These are phyloP conservation scores for Myrmaecium sp. DNA, from an alignment of 2,329 filamentous ascomycete species.

Conservation along the genomic window DNA sequence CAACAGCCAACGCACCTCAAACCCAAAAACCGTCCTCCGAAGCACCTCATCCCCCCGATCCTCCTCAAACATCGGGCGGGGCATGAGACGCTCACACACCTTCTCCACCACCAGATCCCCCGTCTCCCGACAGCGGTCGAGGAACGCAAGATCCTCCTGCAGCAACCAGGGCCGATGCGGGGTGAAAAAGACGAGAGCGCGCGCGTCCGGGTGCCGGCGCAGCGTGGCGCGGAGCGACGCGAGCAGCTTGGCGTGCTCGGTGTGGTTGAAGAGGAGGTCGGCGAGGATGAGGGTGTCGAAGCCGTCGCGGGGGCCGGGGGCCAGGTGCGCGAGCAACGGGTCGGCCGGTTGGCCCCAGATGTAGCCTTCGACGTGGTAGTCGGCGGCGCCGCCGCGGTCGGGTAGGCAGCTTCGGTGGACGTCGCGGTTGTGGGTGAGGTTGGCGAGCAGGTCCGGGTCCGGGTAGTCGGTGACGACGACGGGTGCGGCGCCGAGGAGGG, in stretches of 20 bases:
- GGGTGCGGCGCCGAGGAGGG: conserved; percentile 46
- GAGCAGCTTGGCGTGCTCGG: conserved; percentile 65
- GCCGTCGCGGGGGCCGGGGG: conserved; percentile 12
- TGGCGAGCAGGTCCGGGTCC: conserved; percentile 65
- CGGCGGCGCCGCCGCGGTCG: conserved; percentile 8
- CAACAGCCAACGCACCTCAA: conserved; percentile 58
- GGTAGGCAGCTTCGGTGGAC: background rate
- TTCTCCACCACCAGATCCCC: conserved; percentile 62
- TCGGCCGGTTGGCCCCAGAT: conserved; percentile 60
- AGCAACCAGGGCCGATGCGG: conserved; percentile 84
- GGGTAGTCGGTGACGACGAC: conserved; percentile 80
- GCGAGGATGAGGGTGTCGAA: conserved; percentile 79
- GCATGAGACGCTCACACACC: conserved; percentile 66
- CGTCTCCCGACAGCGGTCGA: conserved; percentile 49
- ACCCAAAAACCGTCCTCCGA: conserved; percentile 68
- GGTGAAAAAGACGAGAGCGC: conserved; percentile 81
- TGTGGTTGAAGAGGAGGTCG: conserved; percentile 81
- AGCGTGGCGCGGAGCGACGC: conserved; percentile 54
- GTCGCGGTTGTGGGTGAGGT: conserved; percentile 65
- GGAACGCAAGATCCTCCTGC: conserved; percentile 73
- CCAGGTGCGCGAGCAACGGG: conserved; percentile 41
- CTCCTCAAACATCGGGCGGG: conserved; percentile 74
- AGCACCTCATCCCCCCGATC: conserved; percentile 73
- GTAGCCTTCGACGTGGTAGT: conserved; percentile 40
- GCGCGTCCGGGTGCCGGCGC: conserved; percentile 34